A percentile compares a stretch with the other conserved stretches of the same genome.
phyloP scores from a whole-genome alignment of 768 basidiomycete genomes.

The Boletellus emodensis region DNA sequence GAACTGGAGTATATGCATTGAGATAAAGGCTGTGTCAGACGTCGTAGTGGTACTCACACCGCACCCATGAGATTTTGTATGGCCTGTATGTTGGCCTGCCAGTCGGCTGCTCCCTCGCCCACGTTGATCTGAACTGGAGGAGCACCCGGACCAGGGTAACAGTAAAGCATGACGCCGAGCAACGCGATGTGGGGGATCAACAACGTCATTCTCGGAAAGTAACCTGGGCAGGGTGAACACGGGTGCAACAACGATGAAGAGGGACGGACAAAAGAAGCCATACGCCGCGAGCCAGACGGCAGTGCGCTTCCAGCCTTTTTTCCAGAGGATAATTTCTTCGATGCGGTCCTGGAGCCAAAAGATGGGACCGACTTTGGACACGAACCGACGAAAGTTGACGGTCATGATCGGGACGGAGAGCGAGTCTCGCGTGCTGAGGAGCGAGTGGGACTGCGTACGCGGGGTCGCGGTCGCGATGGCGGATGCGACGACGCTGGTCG shows the following conservation, averaged over 20 bases:
- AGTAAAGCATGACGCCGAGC: conserved; percentile 61
- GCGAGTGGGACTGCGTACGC: conserved; percentile 4
- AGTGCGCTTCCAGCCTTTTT: conserved; percentile 68
- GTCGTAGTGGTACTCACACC: conserved; percentile 50
- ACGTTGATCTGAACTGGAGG: conserved; percentile 36
- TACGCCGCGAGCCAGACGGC: conserved; percentile 72
- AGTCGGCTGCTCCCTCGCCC: conserved; percentile 67
- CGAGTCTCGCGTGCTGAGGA: conserved; percentile 60
- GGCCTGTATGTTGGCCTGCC: conserved; percentile 84
- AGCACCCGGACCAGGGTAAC: conserved; percentile 45
- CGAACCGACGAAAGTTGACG: conserved; percentile 63
- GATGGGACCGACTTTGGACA: conserved; percentile 68
- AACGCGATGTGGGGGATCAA: conserved; percentile 63
- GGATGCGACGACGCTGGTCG: conserved; percentile 10
- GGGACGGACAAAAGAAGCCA: conserved; percentile 69
- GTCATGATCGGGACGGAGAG: conserved; percentile 76
- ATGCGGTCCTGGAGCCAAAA: conserved; percentile 90
- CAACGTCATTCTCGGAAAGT: conserved; percentile 68
- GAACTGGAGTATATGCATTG: conserved; percentile 39
- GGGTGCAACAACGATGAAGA: neutral
- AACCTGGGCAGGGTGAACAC: conserved; percentile 44
- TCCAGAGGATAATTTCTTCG: conserved; percentile 85
- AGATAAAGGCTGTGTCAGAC: neutral
- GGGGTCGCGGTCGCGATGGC: conserved; percentile 24
- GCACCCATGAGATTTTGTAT: conserved; percentile 91